phyloP scores from a whole-genome alignment of 2,329 filamentous ascomycete species.

The Cadophora malorum region DNA sequence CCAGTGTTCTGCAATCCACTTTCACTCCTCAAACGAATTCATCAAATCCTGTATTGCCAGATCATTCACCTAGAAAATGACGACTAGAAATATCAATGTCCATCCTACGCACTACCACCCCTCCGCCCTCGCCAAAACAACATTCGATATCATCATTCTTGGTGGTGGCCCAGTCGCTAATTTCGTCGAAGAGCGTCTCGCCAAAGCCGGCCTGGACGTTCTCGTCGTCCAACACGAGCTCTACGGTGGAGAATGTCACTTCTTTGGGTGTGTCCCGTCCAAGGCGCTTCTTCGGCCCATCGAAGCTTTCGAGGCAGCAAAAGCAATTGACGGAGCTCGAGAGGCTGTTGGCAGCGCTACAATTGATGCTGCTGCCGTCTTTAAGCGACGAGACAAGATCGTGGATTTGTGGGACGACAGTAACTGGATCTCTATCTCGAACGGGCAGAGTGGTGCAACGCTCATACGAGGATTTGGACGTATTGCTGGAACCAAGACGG shows the following conservation, averaged over 20 bases:
- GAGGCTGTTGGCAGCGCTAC: slow-evolving; percentile 16
- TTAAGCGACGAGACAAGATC: slow-evolving; percentile 24
- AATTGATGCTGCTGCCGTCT: slow-evolving; percentile 23
- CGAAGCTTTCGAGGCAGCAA: slow-evolving; percentile 28
- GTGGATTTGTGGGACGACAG: slow-evolving; percentile 22
- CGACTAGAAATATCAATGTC: slow-evolving; percentile 24
- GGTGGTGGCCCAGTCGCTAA: slow-evolving; percentile 20
- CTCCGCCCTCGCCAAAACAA: slow-evolving; percentile 18
- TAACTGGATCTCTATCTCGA: slow-evolving; percentile 9
- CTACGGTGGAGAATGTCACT: slow-evolving; percentile 27
- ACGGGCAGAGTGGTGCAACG: slow-evolving; percentile 20
- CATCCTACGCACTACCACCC: slow-evolving; percentile 24
- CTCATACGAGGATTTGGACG: slow-evolving; percentile 25
- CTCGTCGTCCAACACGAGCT: slow-evolving; percentile 27
- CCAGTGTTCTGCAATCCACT: neutral
- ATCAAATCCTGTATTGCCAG: neutral
- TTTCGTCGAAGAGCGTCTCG: slow-evolving; percentile 20
- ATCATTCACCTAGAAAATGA: slow-evolving; percentile 6
- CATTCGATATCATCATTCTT: slow-evolving; percentile 27
- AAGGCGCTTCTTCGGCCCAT: slow-evolving; percentile 27
- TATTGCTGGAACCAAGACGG: slow-evolving; percentile 14
- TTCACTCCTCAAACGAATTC: neutral
- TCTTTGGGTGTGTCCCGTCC: slow-evolving; percentile 26
- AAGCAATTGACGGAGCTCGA: slow-evolving; percentile 23
- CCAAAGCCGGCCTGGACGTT: slow-evolving; percentile 23